Percentiles rank a stretch among this genome's conserved stretches.
Conservation (phyloP, 208 protist species). For the Leishmania amazonensis region DNA sequence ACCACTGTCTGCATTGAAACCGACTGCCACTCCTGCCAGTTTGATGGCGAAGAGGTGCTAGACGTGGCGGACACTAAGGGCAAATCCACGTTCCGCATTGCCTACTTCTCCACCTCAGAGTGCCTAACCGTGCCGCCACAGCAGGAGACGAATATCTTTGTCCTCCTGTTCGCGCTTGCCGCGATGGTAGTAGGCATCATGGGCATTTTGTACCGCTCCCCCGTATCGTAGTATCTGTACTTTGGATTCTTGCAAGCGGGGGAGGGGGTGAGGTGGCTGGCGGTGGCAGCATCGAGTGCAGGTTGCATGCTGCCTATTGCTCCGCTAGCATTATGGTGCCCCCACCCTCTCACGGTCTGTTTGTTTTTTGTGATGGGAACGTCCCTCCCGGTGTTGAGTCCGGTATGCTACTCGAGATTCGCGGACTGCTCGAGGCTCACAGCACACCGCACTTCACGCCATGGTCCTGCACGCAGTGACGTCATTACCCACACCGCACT, state of each 20-base stretch:
- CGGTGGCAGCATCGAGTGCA: not conserved
- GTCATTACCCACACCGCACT: not conserved
- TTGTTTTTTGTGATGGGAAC: not conserved
- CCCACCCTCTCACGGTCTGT: not conserved
- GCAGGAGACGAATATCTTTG: conserved; percentile 11
- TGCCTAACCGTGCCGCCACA: conserved; percentile 17
- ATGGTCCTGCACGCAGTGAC: not conserved
- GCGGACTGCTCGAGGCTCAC: not conserved
- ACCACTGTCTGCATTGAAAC: conserved; percentile 31
- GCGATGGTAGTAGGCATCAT: not conserved
- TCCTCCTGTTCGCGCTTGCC: not conserved
- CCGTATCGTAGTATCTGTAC: not conserved
- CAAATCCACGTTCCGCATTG: conserved; percentile 3
- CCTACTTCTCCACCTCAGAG: conserved; percentile 12
- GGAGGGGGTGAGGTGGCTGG: not conserved
- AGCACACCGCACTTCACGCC: not conserved
- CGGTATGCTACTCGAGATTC: not conserved
- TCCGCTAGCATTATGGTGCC: not conserved
- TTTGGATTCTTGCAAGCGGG: not conserved
- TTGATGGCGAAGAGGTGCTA: conserved; percentile 49
- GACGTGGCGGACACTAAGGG: conserved; percentile 2
- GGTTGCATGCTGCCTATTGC: not conserved
- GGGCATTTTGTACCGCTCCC: not conserved
- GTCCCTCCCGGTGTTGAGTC: not conserved
- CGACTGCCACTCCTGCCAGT: conserved; percentile 38